phyloP scores from a whole-genome alignment of 2,329 filamentous ascomycete species.

The Fusarium duplospermum region DNA sequence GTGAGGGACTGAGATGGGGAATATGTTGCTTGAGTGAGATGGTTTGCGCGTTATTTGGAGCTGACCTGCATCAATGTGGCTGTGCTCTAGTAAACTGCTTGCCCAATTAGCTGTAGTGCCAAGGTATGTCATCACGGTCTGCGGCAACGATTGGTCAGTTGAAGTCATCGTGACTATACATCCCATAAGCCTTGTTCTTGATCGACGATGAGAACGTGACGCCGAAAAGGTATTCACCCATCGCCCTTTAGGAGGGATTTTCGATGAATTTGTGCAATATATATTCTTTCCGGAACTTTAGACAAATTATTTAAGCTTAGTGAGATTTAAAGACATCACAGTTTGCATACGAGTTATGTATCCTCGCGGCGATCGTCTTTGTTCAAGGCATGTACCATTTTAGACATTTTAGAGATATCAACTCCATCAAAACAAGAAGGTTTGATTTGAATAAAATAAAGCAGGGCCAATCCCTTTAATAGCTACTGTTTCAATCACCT shows the following conservation, averaged over 20 bases:
- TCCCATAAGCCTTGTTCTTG: not conserved
- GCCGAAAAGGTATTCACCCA: not conserved
- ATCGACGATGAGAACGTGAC: not conserved
- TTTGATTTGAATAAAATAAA: no score
- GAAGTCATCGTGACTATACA: not conserved
- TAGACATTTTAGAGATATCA: not conserved
- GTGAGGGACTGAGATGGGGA: not conserved
- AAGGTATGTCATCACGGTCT: not conserved
- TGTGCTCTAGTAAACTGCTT: not conserved
- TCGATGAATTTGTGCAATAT: not conserved
- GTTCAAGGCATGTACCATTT: not conserved
- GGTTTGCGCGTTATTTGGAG: not conserved
- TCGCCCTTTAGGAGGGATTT: not conserved
- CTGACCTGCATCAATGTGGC: no score
- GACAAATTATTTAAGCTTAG: not conserved
- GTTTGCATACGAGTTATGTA: not conserved
- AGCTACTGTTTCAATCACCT: not conserved
- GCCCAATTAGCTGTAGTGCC: not conserved
- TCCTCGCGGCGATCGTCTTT: not conserved
- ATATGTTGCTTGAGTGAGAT: not conserved
- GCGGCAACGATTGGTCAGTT: not conserved
- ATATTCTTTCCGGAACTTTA: not conserved
- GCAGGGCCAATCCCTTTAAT: not conserved
- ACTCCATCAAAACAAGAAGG: no score
- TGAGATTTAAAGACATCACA: not conserved